Evolutionary conservation across 371 early-diverging fungal species (phyloP), one percentile per base, ranked within the genome.

Genomic region (Apophysomyces elegans): DNA sequence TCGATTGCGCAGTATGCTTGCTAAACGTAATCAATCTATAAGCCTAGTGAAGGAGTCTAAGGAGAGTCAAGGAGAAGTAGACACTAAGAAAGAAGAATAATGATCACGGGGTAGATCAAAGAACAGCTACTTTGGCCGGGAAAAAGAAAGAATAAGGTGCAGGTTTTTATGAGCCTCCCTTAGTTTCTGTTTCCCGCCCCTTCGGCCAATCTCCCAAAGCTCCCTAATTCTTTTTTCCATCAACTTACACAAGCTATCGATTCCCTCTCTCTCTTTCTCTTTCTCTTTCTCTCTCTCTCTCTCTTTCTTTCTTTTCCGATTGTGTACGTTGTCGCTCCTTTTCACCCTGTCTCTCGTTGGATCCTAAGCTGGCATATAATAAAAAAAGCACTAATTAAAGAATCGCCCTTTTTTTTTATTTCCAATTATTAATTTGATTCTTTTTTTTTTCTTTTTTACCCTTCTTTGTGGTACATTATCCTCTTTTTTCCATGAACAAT

Each of bases 1-100:
- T 43, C 65, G 77, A 69, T 65, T 76, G 56, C 67, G 77, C 57
- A 66, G 66, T 21, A 76, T 76, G 77, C 37, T 76, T 36, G 77
- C 77, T 14, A 76, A 71, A 43, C 57, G 63, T 18, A 67, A 63
- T 41, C 63, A 63, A 38, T 54, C 56, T 8, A 50, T 50, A 50
- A 50, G 21, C 41, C 50, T 56, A 13, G 46, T 4, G 45, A 45
- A 36, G 61, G 26, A 45, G 43, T 18, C 58, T 58, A 37, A 38
- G 58, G 58, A 50, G 54, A 50, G 11, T 13, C 54, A 21, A 21
- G 54, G 21, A 21, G 21, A 50, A 45, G 16, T n/a, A 18, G 16
- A 50, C 47, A 47, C 21, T 47, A 47, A 50, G 21, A 41, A 13
- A 41, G 41, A 41, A 50, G 54, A 50, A 50, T 11, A 50, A 50